Percentiles rank a stretch among this genome's conserved stretches.
Conservation (phyloP, 1,284 basidiomycete genomes). For the Boletus hoseneyae region DNA sequence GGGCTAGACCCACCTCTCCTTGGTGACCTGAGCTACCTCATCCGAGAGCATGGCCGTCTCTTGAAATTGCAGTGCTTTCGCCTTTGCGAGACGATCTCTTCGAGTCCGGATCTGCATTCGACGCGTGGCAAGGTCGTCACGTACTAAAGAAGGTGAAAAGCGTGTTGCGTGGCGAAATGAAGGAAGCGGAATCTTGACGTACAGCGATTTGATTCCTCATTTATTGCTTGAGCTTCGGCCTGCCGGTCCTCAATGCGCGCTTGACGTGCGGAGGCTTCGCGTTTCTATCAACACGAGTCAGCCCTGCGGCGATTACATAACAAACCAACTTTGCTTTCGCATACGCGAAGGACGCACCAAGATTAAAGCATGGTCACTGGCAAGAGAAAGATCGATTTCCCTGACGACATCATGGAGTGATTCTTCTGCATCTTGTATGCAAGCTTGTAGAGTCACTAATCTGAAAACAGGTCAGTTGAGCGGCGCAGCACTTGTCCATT, state of each 20-base stretch:
- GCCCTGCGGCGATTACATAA: slow-evolving; percentile 28
- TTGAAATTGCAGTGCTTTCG: slow-evolving; percentile 41
- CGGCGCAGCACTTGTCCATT: slow-evolving; percentile 4
- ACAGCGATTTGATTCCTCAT: slow-evolving; percentile 47
- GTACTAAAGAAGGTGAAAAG: slow-evolving; percentile 35
- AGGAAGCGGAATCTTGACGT: slow-evolving; percentile 28
- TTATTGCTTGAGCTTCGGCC: slow-evolving; percentile 38
- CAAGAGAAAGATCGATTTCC: slow-evolving; percentile 52
- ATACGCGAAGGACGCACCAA: slow-evolving; percentile 41
- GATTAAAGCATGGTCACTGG: slow-evolving; percentile 39
- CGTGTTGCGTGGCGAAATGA: slow-evolving; percentile 16
- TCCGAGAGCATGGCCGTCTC: slow-evolving; percentile 36
- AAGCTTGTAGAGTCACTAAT: slow-evolving; percentile 65
- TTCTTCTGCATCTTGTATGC: slow-evolving; percentile 62
- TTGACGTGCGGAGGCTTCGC: slow-evolving; percentile 61
- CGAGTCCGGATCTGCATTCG: slow-evolving; percentile 45
- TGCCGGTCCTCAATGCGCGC: slow-evolving; percentile 48
- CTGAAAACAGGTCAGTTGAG: slow-evolving; percentile 37
- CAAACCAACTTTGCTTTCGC: background rate
- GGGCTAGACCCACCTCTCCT: slow-evolving; percentile 22
- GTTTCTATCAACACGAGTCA: slow-evolving; percentile 42
- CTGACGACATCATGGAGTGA: slow-evolving; percentile 54
- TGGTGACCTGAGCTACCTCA: slow-evolving; percentile 29
- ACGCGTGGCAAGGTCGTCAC: slow-evolving; percentile 39
- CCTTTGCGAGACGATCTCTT: slow-evolving; percentile 46